Conservation (phyloP, 2,329 filamentous ascomycete genomes). For the Alternaria rosae region DNA sequence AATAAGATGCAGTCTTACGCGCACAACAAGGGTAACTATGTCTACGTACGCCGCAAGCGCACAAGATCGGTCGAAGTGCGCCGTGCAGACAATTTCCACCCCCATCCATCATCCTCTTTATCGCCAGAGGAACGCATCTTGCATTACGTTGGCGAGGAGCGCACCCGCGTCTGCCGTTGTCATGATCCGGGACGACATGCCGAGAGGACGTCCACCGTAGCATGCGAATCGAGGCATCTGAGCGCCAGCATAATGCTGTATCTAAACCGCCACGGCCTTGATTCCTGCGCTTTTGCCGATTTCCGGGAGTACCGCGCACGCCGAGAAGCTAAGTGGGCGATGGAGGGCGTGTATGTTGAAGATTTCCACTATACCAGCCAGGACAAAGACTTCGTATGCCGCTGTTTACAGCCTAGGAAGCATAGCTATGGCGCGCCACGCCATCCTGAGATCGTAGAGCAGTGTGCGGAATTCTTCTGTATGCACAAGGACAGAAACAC, state of each 20-base stretch:
- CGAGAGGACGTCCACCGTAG: not conserved
- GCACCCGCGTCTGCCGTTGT: slow-evolving; percentile 13
- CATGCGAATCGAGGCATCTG: slow-evolving; percentile 10
- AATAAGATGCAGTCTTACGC: not conserved
- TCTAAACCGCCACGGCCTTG: slow-evolving; percentile 11
- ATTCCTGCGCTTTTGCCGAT: slow-evolving; percentile 5
- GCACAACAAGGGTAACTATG: not conserved
- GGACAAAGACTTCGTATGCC: slow-evolving; percentile 22
- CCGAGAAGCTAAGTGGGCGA: slow-evolving; percentile 4
- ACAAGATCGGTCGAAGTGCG: slow-evolving; percentile 14
- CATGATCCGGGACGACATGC: slow-evolving; percentile 1
- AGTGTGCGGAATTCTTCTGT: slow-evolving; percentile 25
- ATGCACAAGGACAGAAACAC: not conserved
- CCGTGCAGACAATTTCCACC: slow-evolving; percentile 1
- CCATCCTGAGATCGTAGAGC: slow-evolving; percentile 20
- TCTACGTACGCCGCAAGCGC: slow-evolving; percentile 14
- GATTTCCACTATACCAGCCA: slow-evolving; percentile 24
- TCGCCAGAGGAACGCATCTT: not conserved
- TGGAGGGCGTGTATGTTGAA: slow-evolving; percentile 5
- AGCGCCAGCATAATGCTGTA: slow-evolving; percentile 13
- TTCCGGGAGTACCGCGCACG: not conserved
- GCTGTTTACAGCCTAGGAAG: slow-evolving; percentile 12
- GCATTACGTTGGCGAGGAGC: slow-evolving; percentile 9
- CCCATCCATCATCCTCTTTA: not conserved
- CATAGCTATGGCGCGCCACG: slow-evolving; percentile 3